Evolutionary conservation across 305 asterid species (phyloP).

Genomic region (Ilex paraguariensis): DNA sequence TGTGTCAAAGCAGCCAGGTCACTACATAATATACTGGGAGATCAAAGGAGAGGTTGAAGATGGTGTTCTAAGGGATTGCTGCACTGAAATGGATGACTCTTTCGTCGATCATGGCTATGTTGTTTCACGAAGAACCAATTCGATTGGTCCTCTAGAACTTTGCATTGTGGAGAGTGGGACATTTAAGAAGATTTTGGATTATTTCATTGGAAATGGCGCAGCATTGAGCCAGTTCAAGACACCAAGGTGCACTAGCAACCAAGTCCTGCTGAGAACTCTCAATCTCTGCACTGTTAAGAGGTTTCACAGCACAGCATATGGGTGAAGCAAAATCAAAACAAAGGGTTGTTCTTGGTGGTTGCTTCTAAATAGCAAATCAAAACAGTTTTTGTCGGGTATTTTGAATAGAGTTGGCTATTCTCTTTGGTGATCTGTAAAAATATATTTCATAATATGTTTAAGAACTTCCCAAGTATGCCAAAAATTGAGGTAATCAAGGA

Average conservation of each 20-base stretch:
- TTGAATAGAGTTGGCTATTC: too few relatives aligned
- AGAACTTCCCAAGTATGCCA: too few relatives aligned
- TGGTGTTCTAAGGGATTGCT: slow-evolving; percentile 44
- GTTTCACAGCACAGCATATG: slow-evolving; percentile 61
- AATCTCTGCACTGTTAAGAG: slow-evolving; percentile 36
- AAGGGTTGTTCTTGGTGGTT: too few relatives aligned
- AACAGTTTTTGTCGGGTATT: too few relatives aligned
- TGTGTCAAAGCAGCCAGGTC: slow-evolving; percentile 54
- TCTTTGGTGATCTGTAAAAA: too few relatives aligned
- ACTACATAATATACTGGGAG: slow-evolving; percentile 72
- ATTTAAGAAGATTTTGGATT: slow-evolving; percentile 66
- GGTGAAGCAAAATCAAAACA: slow-evolving; percentile 4
- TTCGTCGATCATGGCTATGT: slow-evolving; percentile 77
- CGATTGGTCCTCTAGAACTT: slow-evolving; percentile 71
- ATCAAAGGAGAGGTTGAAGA: slow-evolving; percentile 59
- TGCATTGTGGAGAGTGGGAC: slow-evolving; percentile 75
- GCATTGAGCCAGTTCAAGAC: slow-evolving; percentile 81
- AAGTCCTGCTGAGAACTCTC: slow-evolving; percentile 45
- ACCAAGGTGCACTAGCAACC: slow-evolving; percentile 67
- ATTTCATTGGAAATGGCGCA: slow-evolving; percentile 61
- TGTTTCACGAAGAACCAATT: slow-evolving; percentile 50
- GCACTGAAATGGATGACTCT: slow-evolving; percentile 65
- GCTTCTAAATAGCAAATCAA: too few relatives aligned
- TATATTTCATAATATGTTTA: too few relatives aligned
- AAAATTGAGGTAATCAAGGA: too few relatives aligned